A percentile compares a stretch with the other conserved stretches of the same genome.
These are phyloP conservation scores for Dactylellina parvicollis DNA, from an alignment of 2,329 filamentous ascomycete genomes.

Conservation along the genomic window DNA sequence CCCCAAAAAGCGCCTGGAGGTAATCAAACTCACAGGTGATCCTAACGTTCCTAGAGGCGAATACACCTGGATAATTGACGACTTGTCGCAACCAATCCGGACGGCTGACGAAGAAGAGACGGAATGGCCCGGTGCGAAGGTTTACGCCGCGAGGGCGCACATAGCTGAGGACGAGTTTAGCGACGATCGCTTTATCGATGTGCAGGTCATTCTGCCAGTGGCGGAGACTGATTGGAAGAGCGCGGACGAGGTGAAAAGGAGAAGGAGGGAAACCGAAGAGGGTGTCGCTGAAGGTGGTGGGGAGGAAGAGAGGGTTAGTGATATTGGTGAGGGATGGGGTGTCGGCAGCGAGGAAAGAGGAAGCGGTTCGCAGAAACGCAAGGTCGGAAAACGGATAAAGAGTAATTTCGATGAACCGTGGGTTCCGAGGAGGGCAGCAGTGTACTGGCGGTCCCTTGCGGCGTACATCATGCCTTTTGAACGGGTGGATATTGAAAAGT, in stretches of 20 bases:
- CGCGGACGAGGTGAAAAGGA: not conserved
- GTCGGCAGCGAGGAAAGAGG: constrained; percentile 28
- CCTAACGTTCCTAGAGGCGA: constrained; percentile 88
- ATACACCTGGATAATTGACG: constrained; percentile 80
- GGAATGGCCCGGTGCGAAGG: constrained; percentile 47
- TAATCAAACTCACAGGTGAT: constrained; percentile 91
- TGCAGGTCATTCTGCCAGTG: constrained; percentile 31
- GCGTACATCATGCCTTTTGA: constrained; percentile 14
- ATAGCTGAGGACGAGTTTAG: constrained; percentile 19
- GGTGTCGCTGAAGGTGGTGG: not conserved
- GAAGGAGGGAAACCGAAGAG: not conserved
- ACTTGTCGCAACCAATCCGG: constrained; percentile 65
- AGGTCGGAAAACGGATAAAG: not conserved
- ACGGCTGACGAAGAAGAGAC: constrained; percentile 32
- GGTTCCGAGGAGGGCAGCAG: constrained; percentile 30
- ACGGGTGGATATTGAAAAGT: constrained; percentile 41
- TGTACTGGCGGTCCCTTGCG: constrained; percentile 19
- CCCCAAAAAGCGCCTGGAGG: constrained; percentile 71
- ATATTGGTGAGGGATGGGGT: constrained; percentile 32
- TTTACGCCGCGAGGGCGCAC: constrained; percentile 26
- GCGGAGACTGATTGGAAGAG: constrained; percentile 39
- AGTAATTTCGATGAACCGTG: constrained; percentile 23
- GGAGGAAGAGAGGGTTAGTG: constrained; percentile 5
- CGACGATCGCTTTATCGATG: constrained; percentile 21
- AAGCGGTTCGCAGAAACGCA: not conserved